phyloP scores from a whole-genome alignment of 805 yeast genomes.

The Hemisphaericaspora nanyangensis region DNA sequence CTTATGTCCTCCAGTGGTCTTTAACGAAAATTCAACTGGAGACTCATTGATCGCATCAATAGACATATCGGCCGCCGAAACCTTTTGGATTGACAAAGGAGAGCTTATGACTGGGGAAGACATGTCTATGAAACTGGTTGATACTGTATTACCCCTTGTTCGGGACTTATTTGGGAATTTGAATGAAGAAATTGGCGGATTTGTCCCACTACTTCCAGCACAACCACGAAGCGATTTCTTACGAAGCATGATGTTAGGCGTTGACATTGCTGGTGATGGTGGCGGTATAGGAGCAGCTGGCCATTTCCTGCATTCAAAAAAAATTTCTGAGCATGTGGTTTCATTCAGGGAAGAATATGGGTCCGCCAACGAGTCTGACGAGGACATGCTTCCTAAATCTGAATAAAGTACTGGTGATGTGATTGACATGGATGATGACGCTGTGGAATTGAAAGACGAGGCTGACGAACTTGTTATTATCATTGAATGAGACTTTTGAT shows the following conservation, averaged over 20 bases:
- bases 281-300: conserved; percentile 14
- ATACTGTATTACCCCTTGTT: background rate
- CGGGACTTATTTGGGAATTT: conserved; percentile 3
- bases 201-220: too few relatives aligned
- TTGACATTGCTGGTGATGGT: conserved; percentile 6
- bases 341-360: conserved; percentile 23
- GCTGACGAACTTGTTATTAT: conserved; percentile 28
- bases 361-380: conserved; percentile 28
- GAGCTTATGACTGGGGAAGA: conserved; percentile 33
- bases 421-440: conserved; percentile 5
- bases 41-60: conserved; percentile 38
- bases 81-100: conserved; percentile 34
- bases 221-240: background rate
- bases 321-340: conserved; percentile 1
- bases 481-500: conserved; percentile 16
- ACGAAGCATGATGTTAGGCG: background rate
- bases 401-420: background rate
- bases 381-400: conserved; percentile 16
- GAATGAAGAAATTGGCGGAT: conserved; percentile 1
- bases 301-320: conserved; percentile 5
- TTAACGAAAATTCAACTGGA: conserved; percentile 31
- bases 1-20: background rate
- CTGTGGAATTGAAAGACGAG: conserved; percentile 18
- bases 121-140: background rate
- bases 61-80: conserved; percentile 12